phyloP scores from a whole-genome alignment of 2,329 filamentous ascomycete species.

The Colletotrichum musae region DNA sequence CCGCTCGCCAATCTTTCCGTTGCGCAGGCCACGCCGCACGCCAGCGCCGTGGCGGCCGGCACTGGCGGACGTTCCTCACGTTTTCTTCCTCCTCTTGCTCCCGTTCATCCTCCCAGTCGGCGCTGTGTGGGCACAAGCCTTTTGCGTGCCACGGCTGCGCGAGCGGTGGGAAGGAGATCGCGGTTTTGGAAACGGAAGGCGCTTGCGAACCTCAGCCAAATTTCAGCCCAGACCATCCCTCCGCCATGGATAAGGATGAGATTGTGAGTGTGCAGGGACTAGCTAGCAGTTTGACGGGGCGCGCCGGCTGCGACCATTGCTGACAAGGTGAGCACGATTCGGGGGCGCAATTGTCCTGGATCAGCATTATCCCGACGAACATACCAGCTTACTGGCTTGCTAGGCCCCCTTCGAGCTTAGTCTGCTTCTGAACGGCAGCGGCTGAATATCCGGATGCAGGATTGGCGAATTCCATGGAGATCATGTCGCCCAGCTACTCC shows the following conservation, averaged over 20 bases:
- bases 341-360: not conserved
- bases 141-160: constrained; percentile 15
- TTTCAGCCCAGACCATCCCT: too few relatives aligned
- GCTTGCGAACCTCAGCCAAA: not conserved
- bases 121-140: constrained; percentile 25
- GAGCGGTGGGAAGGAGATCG: not conserved
- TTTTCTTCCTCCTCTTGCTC: not conserved
- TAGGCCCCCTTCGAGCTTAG: constrained; percentile 15
- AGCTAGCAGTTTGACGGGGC: not conserved
- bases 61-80: constrained; percentile 5
- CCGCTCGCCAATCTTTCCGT: not conserved
- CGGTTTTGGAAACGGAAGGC: constrained; percentile 1
- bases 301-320: constrained; percentile 1
- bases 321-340: constrained; percentile 3
- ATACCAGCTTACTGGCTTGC: not conserved
- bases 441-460: constrained; percentile 31
- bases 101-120: not conserved
- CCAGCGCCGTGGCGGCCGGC: constrained; percentile 26
- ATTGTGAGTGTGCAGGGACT: constrained; percentile 3
- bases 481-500: not conserved
- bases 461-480: constrained; percentile 5
- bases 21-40: not conserved
- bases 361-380: constrained; percentile 2
- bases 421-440: constrained; percentile 12
- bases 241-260: not conserved